Evolutionary conservation across 257 asterid species (phyloP).

Genomic region (Echium plantagineum): DNA sequence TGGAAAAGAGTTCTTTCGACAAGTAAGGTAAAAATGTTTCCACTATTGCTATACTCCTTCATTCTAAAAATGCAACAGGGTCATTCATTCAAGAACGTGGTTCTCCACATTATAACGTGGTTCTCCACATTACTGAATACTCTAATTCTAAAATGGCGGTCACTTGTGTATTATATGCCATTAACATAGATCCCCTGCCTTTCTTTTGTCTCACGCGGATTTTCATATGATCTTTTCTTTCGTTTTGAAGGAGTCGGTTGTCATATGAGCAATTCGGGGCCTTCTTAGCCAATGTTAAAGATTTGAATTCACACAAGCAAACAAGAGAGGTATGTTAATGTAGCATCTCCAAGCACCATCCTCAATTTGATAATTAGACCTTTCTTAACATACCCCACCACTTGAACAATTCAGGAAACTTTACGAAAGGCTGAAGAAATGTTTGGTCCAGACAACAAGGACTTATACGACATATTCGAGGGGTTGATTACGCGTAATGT

Average conservation of each 20-base stretch:
- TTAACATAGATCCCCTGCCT: too few relatives aligned
- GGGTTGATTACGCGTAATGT: conserved; percentile 66
- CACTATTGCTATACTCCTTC: not conserved
- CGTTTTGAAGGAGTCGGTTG: conserved; percentile 48
- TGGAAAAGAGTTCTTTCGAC: conserved; percentile 98
- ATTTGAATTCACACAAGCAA: conserved; percentile 85
- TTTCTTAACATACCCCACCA: conserved; percentile 6
- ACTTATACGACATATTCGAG: conserved; percentile 69
- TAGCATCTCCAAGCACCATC: not conserved
- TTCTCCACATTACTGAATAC: too few relatives aligned
- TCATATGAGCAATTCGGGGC: conserved; percentile 87
- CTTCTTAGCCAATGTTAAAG: conserved; percentile 92
- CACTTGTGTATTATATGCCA: too few relatives aligned
- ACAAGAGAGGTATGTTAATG: conserved; percentile 56
- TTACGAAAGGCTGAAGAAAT: conserved; percentile 75
- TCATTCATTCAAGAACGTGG: too few relatives aligned
- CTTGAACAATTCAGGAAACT: conserved; percentile 43
- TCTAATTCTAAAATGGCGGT: too few relatives aligned
- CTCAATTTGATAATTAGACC: not conserved
- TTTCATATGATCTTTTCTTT: not conserved
- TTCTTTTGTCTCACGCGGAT: too few relatives aligned
- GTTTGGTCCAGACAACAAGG: conserved; percentile 83
- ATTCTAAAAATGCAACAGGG: too few relatives aligned
- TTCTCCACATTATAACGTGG: too few relatives aligned
- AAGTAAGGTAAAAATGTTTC: conserved; percentile 51